Conservation (phyloP, 1,139 yeast species). For the Nakaseomyces sp. region DNA sequence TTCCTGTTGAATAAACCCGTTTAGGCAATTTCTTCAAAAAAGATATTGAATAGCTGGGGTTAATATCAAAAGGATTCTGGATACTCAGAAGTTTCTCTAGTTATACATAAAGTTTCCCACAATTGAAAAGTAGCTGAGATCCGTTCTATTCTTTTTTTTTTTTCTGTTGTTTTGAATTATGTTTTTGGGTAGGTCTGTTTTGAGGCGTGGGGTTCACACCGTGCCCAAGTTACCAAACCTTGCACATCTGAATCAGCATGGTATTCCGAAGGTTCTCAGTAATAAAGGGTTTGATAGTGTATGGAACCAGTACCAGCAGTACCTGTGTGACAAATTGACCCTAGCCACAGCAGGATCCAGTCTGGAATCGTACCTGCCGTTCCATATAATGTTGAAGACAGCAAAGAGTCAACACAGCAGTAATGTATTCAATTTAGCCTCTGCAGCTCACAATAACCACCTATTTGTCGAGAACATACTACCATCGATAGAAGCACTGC, state of each 20-base stretch:
- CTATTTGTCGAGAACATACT: slow-evolving; percentile 65
- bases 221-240: slow-evolving; percentile 52
- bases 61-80: too few species aligned
- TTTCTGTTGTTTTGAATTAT: slow-evolving; percentile 8
- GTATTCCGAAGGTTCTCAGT: slow-evolving; percentile 67
- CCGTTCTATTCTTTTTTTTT: too few species aligned
- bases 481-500: slow-evolving; percentile 14
- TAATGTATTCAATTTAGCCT: slow-evolving; percentile 74
- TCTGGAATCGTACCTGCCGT: slow-evolving; percentile 68
- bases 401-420: slow-evolving; percentile 64
- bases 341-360: slow-evolving; percentile 70
- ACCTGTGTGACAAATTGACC: slow-evolving; percentile 60
- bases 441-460: slow-evolving; percentile 90
- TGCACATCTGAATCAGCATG: slow-evolving; percentile 36
- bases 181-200: slow-evolving; percentile 9
- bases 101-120: too few species aligned
- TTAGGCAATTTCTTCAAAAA: too few species aligned
- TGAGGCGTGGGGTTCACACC: slow-evolving; percentile 41
- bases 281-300: slow-evolving; percentile 59
- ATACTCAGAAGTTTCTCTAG: too few species aligned
- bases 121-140: too few species aligned
- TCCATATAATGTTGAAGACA: slow-evolving; percentile 65
- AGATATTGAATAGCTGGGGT: too few species aligned
- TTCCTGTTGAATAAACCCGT: too few species aligned
- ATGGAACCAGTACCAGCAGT: slow-evolving; percentile 76